These are phyloP conservation scores for Pythium folliculosum DNA, from an alignment of 352 stramenopile genomes.

Conservation along the genomic window DNA sequence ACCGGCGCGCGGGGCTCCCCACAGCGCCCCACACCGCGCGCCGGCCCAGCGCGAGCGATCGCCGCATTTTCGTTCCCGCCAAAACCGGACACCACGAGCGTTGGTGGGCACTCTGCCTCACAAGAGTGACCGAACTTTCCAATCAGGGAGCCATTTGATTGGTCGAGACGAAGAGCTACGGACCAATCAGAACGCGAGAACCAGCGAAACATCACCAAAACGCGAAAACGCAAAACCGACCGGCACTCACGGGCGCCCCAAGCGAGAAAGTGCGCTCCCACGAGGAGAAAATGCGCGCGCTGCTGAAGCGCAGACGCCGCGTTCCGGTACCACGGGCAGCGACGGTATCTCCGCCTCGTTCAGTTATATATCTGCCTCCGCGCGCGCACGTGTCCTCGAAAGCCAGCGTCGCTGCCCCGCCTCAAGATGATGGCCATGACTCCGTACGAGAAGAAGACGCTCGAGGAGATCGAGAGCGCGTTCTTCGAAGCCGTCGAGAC, in stretches of 20 bases:
- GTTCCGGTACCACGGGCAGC: background rate
- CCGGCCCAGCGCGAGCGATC: background rate
- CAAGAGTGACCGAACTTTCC: constrained; percentile 27
- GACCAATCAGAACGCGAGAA: constrained; percentile 21
- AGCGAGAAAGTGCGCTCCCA: constrained; percentile 16
- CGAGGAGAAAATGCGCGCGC: constrained; percentile 16
- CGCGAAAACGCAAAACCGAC: constrained; percentile 1
- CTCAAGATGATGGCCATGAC: constrained; percentile 31
- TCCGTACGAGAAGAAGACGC: constrained; percentile 25
- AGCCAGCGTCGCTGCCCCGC: background rate
- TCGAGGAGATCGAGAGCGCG: constrained; percentile 27
- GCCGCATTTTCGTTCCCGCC: constrained; percentile 16
- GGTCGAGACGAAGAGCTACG: constrained; percentile 8
- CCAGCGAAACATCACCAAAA: constrained; percentile 22
- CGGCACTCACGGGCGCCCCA: background rate
- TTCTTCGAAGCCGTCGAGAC: constrained; percentile 21
- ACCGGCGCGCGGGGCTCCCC: background rate
- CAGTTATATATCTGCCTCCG: constrained; percentile 24
- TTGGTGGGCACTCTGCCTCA: constrained; percentile 5
- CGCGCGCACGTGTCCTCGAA: constrained; percentile 2
- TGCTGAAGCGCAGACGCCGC: background rate
- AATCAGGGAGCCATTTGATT: constrained; percentile 9
- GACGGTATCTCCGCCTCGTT: background rate
- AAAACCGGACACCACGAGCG: background rate
- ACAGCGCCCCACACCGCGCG: background rate